Percentiles rank a stretch among this genome's conserved stretches.
Evolutionary conservation across 2,329 filamentous ascomycete species (phyloP).

Genomic region (Colletotrichum neosansevieriae): DNA sequence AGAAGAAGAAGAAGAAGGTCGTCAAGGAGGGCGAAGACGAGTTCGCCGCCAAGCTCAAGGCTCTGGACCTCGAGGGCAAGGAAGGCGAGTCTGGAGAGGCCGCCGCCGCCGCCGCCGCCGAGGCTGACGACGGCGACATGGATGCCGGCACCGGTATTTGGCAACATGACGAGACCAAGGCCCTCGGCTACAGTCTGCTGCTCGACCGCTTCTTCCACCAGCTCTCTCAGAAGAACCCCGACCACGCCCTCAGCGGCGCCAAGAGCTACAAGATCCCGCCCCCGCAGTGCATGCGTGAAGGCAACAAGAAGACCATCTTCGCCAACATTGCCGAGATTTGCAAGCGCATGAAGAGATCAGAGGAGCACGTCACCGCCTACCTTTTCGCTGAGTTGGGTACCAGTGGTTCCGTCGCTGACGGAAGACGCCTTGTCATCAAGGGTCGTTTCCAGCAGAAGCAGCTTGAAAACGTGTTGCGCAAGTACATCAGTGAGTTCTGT

Average conservation of each 20-base stretch:
- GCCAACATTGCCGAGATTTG: conserved; percentile 99
- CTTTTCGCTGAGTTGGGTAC: conserved; percentile 98
- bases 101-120: conserved; percentile 57
- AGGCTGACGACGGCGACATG: conserved; percentile 79
- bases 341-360: conserved; percentile 98
- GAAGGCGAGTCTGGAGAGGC: conserved; percentile 74
- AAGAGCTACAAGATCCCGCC: conserved; percentile 99
- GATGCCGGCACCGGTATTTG: conserved; percentile 91
- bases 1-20: conserved; percentile 82
- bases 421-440: conserved; percentile 95
- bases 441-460: conserved; percentile 99
- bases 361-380: conserved; percentile 88
- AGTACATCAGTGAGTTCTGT: conserved; percentile 84
- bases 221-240: conserved; percentile 95
- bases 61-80: conserved; percentile 70
- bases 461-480: conserved; percentile 95
- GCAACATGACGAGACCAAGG: conserved; percentile 81
- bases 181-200: conserved; percentile 87
- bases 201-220: conserved; percentile 94
- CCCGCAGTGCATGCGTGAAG: conserved; percentile 98
- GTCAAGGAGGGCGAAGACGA: conserved; percentile 73
- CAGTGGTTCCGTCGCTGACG: conserved; percentile 93
- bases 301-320: conserved; percentile 99
- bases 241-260: conserved; percentile 87
- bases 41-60: conserved; percentile 71